A percentile compares a stretch with the other conserved stretches of the same genome.
These are phyloP conservation scores for Limonium bicolor DNA, from an alignment of 148 eudicot genomes.

Conservation along the genomic window DNA sequence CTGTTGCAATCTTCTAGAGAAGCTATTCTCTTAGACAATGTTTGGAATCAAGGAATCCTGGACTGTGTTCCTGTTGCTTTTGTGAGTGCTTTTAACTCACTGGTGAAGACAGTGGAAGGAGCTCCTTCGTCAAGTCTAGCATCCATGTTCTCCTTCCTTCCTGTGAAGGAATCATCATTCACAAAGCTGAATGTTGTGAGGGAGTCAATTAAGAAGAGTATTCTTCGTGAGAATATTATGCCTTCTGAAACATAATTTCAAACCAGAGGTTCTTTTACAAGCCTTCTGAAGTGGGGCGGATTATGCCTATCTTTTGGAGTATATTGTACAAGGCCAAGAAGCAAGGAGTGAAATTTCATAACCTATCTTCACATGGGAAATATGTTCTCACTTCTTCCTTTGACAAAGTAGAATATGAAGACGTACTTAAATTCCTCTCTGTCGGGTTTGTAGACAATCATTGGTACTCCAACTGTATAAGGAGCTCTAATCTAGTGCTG, in stretches of 20 bases:
- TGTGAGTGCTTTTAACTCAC: slow-evolving; percentile 1
- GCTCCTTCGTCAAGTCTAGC: slow-evolving; percentile 1
- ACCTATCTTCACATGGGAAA: slow-evolving; percentile 52
- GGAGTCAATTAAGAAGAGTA: slow-evolving; percentile 18
- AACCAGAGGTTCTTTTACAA: slow-evolving; percentile 30
- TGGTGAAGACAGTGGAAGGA: background rate
- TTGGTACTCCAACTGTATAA: slow-evolving; percentile 52
- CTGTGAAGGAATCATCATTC: slow-evolving; percentile 20
- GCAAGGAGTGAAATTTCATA: slow-evolving; percentile 23
- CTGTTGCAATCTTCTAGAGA: slow-evolving; percentile 4
- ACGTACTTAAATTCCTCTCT: slow-evolving; percentile 26
- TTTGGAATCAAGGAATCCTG: slow-evolving; percentile 1
- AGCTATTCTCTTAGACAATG: background rate
- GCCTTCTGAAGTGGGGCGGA: slow-evolving; percentile 47
- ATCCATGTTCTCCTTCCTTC: slow-evolving; percentile 26
- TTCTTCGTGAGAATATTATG: slow-evolving; percentile 15
- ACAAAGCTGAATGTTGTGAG: slow-evolving; percentile 26
- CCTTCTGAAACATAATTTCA: slow-evolving; percentile 21
- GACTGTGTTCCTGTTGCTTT: slow-evolving; percentile 3
- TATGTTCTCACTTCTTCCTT: slow-evolving; percentile 37
- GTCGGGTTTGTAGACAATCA: slow-evolving; percentile 25
- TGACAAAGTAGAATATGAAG: slow-evolving; percentile 26
- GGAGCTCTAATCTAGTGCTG: slow-evolving; percentile 36
- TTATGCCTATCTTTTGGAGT: slow-evolving; percentile 34
- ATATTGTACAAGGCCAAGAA: slow-evolving; percentile 24